These are phyloP conservation scores for Talaromyces sp. DNA, from an alignment of 2,329 filamentous ascomycete genomes.

Conservation along the genomic window DNA sequence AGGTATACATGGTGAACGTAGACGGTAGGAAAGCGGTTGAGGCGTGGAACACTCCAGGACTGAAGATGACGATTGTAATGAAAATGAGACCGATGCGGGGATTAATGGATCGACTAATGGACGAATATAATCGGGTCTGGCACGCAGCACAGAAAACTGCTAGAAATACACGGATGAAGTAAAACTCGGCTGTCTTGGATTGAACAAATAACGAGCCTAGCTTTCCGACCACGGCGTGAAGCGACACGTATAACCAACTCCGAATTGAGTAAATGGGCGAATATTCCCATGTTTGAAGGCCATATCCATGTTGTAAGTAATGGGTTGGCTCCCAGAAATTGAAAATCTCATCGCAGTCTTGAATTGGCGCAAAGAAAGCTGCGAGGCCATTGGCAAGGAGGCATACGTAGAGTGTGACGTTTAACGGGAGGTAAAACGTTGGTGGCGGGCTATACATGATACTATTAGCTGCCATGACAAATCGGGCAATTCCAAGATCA, in stretches of 20 bases:
- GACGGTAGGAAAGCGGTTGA: constrained; percentile 86
- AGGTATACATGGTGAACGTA: constrained; percentile 94
- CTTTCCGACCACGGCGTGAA: constrained; percentile 76
- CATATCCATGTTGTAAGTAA: constrained; percentile 89
- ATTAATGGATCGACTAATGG: constrained; percentile 75
- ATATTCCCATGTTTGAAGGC: constrained; percentile 98
- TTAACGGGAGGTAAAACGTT: constrained; percentile 68
- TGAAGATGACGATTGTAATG: constrained; percentile 73
- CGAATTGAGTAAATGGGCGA: constrained; percentile 92
- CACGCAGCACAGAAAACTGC: constrained; percentile 77
- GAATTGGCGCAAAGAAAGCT: constrained; percentile 83
- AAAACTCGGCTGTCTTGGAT: constrained; percentile 71
- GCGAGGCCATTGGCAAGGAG: constrained; percentile 73
- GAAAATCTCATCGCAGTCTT: constrained; percentile 98
- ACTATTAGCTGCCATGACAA: background rate
- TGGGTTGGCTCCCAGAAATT: constrained; percentile 99
- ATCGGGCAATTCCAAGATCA: background rate
- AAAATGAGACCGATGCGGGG: constrained; percentile 84
- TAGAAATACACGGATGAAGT: constrained; percentile 76
- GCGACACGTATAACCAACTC: constrained; percentile 85
- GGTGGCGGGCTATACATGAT: constrained; percentile 31
- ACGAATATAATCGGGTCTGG: constrained; percentile 79
- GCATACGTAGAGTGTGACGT: constrained; percentile 79
- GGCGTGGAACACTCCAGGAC: constrained; percentile 91
- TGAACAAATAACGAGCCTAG: constrained; percentile 60